Base-by-base conservation (phyloP, 768 basidiomycete species). In the Termitomyces sp. region DNA sequence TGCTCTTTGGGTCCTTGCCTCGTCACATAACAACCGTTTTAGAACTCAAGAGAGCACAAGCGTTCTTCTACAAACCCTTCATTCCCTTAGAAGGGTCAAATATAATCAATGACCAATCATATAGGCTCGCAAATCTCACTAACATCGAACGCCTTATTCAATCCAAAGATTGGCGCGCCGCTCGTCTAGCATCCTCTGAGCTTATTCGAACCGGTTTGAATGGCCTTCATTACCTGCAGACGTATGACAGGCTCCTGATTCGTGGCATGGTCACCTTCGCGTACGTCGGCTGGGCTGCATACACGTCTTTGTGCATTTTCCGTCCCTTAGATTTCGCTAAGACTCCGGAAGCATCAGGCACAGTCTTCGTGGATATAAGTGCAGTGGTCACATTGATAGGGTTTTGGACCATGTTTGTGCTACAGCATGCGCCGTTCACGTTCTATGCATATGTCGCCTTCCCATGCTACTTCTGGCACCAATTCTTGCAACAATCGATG, bases 231-330 rank as follows among this genome's bases (percentile, higher is more conserved):
- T 93, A 93, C 64, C 79, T 93, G 5, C 88, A 93, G 68, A 92
- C 89, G 66, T 94, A 93, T 67, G 90, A 94, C 65, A 83, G 89
- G 17, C 73, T 81, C 30, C 70, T 93, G 44, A 85, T 94, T 28
- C 81, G 84, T 16, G 71, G 65, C 3, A 83, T 94, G 59, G 91
- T 92, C 50, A 79, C 79, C 1, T 65, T 77, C 7, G 90, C 89
- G 1, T 94, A 94, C 68, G 66, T 78, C 3, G 90, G 90, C 52
- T 94, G 91, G 89, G 82, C 82, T 19, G 83, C 82, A 1, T 92
- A 83, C 67, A 74, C 82, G 6, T 81, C 84, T 0, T 67, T 83
- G 5, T 84, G 76, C 42, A 75, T 91, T 6, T 70, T 88, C 52
- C 73, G 80, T 25, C 73, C 79, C 9, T 59, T 66, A 21, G 72